Evolutionary conservation across 2,329 filamentous ascomycete genomes (phyloP), one percentile per base, ranked within the genome.

Genomic region (Shiraia sp.): DNA sequence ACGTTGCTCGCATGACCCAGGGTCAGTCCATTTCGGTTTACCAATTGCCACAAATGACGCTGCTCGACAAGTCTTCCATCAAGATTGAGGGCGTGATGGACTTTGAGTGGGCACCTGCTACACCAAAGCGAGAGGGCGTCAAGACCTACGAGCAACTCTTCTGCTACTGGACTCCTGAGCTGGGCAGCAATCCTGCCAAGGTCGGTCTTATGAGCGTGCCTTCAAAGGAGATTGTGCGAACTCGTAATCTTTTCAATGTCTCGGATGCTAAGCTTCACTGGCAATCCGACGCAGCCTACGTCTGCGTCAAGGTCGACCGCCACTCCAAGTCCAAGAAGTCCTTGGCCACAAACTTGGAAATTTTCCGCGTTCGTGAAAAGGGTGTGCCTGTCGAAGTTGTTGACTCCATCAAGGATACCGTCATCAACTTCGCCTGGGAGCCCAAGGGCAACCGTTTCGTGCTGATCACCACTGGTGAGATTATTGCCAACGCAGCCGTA

Each of bases 311-410:
- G 81, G 93, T 99, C 43, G 93, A 99, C 72, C 83, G 93, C 55
- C 93, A 99, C 79, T 96, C 90, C 71, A 99, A 99, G 76, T 96
- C 91, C 42, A 97, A 97, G 80, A 99, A 97, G 76, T 96, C 90
- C 2, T 83, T 95, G 62, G 92, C 91, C 48, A 99, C 93, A 23
- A 97, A 95, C 57, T 82, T 99, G 25, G 93, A 99, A 72, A 97
- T 99, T 67, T 99, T 99, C 86, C 89, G 93, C 47, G 83, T 99
- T 59, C 86, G 83, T 69, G 93, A 99, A 73, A 99, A 99, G 82
- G 92, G 93, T 57, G 93, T 99, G 2, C 93, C 93, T 1, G 92
- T 99, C 40, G 93, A 99, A 72, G 93, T 97, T 42, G 90, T 99
- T 36, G 93, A 99, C 72, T 90, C 87, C 39, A 88, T 99, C 74